A percentile compares a stretch with the other conserved stretches of the same genome.
These are phyloP conservation scores for Mycosphaerelloides madeirae DNA, from an alignment of 2,329 filamentous ascomycete genomes.

Conservation along the genomic window DNA sequence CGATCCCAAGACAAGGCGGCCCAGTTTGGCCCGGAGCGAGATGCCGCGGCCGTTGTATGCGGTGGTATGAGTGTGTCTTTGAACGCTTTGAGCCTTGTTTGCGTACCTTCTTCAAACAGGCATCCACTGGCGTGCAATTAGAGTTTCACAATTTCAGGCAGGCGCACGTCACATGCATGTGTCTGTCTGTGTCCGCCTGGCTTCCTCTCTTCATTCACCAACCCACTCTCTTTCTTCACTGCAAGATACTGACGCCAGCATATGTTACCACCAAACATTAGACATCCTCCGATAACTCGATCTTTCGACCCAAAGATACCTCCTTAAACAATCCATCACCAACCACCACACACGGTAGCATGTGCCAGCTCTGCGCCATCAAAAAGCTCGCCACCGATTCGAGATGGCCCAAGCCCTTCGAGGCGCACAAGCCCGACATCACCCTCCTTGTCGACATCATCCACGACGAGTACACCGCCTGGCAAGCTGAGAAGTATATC, in stretches of 20 bases:
- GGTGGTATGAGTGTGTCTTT: constrained; percentile 33
- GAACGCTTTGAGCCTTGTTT: too few species aligned
- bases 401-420: constrained; percentile 18
- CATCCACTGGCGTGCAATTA: too few species aligned
- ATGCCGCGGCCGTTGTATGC: constrained; percentile 63
- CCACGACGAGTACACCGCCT: constrained; percentile 12
- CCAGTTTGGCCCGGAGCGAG: constrained; percentile 33
- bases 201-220: neutral
- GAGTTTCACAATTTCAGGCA: too few species aligned
- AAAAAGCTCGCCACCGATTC: constrained; percentile 11
- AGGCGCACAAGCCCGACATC: constrained; percentile 12
- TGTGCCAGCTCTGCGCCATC: constrained; percentile 22
- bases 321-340: too few species aligned
- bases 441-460: constrained; percentile 14
- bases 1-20: constrained; percentile 36
- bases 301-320: too few species aligned
- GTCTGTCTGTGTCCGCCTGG: too few species aligned
- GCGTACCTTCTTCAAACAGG: too few species aligned
- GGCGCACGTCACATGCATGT: too few species aligned
- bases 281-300: neutral
- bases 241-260: too few species aligned
- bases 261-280: too few species aligned
- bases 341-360: too few species aligned
- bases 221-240: neutral
- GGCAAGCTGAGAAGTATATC: constrained; percentile 2